Conservation (phyloP, 352 stramenopile genomes). For the Phytopythium boreale region DNA sequence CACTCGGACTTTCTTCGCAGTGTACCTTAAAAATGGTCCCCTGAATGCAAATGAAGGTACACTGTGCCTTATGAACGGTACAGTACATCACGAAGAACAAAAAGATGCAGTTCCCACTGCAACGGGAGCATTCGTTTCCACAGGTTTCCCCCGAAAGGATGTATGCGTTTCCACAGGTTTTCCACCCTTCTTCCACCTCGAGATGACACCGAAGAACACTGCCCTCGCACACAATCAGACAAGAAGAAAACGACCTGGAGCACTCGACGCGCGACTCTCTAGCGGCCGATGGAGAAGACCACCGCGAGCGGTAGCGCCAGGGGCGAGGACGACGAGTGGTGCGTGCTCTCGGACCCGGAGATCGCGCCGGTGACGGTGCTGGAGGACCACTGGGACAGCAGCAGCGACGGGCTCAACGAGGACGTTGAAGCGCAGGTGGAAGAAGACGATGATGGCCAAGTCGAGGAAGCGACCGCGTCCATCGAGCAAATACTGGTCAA, state of each 20-base stretch:
- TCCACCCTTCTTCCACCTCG: background rate
- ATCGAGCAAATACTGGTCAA: background rate
- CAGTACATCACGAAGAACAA: too few relatives aligned
- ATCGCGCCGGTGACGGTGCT: slow-evolving; percentile 3
- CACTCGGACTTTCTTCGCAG: too few relatives aligned
- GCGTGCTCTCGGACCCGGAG: slow-evolving; percentile 8
- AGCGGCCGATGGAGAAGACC: background rate
- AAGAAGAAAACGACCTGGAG: background rate
- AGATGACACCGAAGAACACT: too few relatives aligned
- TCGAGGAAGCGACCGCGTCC: slow-evolving; percentile 4
- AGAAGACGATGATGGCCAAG: background rate
- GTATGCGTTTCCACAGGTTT: background rate
- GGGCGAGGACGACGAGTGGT: slow-evolving; percentile 8
- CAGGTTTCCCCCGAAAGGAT: background rate
- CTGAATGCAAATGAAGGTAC: too few relatives aligned
- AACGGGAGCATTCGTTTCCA: background rate
- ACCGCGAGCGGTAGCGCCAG: background rate
- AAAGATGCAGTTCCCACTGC: too few relatives aligned
- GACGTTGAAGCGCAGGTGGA: background rate
- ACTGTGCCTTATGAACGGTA: background rate
- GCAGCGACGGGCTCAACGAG: background rate
- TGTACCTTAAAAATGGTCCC: too few relatives aligned
- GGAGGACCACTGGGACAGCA: slow-evolving; percentile 10
- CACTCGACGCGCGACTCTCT: background rate
- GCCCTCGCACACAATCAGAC: background rate